These are phyloP conservation scores for Xerocomus tenax DNA, from an alignment of 1,284 basidiomycete genomes.

Conservation along the genomic window DNA sequence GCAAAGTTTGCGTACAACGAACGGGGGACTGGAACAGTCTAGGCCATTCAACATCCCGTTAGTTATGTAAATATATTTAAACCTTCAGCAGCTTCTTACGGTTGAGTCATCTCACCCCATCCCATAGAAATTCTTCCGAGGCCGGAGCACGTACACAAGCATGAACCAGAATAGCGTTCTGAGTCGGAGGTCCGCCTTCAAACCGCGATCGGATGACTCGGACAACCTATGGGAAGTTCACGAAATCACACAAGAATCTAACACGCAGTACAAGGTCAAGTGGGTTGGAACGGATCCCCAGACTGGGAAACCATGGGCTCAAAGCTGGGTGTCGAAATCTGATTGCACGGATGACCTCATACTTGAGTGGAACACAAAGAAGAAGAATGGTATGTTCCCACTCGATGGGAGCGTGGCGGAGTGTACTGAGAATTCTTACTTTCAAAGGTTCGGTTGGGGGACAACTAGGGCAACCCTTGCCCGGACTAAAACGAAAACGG, in stretches of 20 bases:
- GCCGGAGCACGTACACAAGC: no score
- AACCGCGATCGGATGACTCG: neutral
- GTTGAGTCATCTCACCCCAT: no score
- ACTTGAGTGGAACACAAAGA: neutral
- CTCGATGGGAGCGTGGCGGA: neutral
- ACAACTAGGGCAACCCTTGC: no score
- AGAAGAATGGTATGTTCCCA: neutral
- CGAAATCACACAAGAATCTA: neutral
- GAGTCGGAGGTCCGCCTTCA: neutral
- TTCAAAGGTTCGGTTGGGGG: neutral
- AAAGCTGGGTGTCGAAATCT: neutral
- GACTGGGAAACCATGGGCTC: neutral
- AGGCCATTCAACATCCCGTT: no score
- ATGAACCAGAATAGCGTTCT: neutral
- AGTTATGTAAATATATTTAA: no score
- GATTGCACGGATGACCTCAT: neutral
- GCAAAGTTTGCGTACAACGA: no score
- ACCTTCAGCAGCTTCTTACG: no score
- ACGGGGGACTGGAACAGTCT: no score
- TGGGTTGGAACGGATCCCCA: neutral
- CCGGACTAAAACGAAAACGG: neutral
- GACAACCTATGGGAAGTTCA: neutral
- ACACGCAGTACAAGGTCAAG: neutral
- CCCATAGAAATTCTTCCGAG: no score
- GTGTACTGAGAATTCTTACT: neutral